Conservation (phyloP, 208 protist species). For the Leptomonas seymouri region DNA sequence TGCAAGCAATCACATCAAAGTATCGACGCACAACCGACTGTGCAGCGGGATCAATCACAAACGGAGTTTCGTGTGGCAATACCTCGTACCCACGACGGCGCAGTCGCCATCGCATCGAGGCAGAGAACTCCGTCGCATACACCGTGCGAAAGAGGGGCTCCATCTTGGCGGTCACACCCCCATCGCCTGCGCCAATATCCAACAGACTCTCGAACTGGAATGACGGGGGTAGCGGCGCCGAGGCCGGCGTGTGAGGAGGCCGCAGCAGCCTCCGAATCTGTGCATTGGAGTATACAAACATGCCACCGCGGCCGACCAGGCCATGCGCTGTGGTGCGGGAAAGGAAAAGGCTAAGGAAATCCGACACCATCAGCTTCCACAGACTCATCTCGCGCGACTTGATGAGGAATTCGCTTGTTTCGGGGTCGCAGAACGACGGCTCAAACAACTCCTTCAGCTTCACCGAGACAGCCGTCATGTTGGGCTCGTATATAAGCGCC, state of each 20-base stretch:
- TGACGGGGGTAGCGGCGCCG: constrained; percentile 13
- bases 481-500: constrained; percentile 45
- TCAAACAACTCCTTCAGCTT: constrained; percentile 48
- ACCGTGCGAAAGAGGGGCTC: constrained; percentile 59
- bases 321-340: constrained; percentile 83
- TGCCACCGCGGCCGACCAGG: constrained; percentile 58
- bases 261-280: constrained; percentile 61
- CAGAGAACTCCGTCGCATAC: constrained; percentile 70
- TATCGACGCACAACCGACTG: constrained; percentile 28
- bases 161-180: constrained; percentile 69
- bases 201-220: constrained; percentile 26
- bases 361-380: constrained; percentile 39
- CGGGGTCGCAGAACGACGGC: constrained; percentile 46
- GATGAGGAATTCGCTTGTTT: constrained; percentile 58
- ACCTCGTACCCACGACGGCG: constrained; percentile 72
- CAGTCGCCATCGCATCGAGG: constrained; percentile 84
- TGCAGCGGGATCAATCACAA: constrained; percentile 8
- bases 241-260: constrained; percentile 14
- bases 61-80: constrained; percentile 60
- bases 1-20: constrained; percentile 78
- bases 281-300: constrained; percentile 83
- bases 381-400: constrained; percentile 40
- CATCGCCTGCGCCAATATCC: constrained; percentile 82
- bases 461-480: constrained; percentile 38
- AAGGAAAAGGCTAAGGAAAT: constrained; percentile 52